Evolutionary conservation across 192 early-diverging fungal genomes (phyloP).

Genomic region (Backusella tarrabulga): DNA sequence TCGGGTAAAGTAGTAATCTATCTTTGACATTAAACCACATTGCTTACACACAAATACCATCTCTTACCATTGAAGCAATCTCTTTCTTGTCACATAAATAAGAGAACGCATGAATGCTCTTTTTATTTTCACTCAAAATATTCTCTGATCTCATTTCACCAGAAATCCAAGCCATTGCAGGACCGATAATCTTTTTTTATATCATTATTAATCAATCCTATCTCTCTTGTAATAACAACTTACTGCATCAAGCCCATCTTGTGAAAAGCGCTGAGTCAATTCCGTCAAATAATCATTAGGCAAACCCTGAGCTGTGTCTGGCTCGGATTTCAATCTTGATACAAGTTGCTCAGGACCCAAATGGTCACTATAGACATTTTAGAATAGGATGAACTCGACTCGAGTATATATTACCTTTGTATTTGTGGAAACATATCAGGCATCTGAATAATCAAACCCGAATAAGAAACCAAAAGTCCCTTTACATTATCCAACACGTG

Average conservation of each 20-base stretch:
- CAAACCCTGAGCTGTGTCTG: conserved; percentile 58
- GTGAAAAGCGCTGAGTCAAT: conserved; percentile 55
- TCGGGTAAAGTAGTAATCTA: conserved; percentile 34
- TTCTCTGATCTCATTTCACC: conserved; percentile 42
- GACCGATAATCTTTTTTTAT: conserved; percentile 49
- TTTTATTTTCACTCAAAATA: conserved; percentile 50
- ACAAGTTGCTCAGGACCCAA: conserved; percentile 49
- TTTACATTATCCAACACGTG: conserved; percentile 55
- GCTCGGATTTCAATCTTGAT: conserved; percentile 46
- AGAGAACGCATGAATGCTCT: conserved; percentile 50
- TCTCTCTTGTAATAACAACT: background rate
- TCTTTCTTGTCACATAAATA: conserved; percentile 55
- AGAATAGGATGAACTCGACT: too few relatives aligned
- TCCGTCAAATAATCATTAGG: conserved; percentile 65
- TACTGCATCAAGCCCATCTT: conserved; percentile 65
- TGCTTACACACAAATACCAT: background rate
- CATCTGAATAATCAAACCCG: conserved; percentile 77
- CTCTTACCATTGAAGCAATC: conserved; percentile 47
- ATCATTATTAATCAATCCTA: background rate
- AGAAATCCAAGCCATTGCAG: conserved; percentile 49
- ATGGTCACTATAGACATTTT: background rate
- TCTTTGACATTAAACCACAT: background rate
- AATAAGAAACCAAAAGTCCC: conserved; percentile 77
- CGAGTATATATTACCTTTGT: background rate
- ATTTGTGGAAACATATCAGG: conserved; percentile 89